A percentile compares a stretch with the other conserved stretches of the same genome.
phyloP scores from a whole-genome alignment of 495 filamentous ascomycete species.

The Aspergillus leporis region DNA sequence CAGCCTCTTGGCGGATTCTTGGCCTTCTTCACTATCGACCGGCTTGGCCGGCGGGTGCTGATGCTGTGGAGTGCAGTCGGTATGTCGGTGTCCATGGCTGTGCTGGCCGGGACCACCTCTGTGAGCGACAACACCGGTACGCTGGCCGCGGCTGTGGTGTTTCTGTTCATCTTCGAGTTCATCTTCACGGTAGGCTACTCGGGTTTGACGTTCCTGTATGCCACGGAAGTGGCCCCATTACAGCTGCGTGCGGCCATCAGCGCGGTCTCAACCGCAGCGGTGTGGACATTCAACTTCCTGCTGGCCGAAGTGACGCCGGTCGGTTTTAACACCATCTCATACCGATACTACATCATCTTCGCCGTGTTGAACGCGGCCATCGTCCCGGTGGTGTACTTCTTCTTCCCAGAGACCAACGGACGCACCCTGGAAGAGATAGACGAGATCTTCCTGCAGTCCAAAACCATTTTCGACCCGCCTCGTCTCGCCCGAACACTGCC shows the following conservation, averaged over 20 bases:
- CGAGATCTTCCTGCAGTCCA: conserved; percentile 57
- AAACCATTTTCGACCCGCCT: conserved; percentile 32
- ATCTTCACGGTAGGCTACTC: conserved; percentile 59
- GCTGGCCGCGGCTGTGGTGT: conserved; percentile 41
- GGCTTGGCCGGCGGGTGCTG: conserved; percentile 66
- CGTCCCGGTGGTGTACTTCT: conserved; percentile 54
- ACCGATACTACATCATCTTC: conserved; percentile 52
- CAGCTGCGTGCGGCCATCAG: conserved; percentile 67
- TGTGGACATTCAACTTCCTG: conserved; percentile 60
- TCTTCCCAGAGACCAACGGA: conserved; percentile 57
- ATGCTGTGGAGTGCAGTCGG: conserved; percentile 56
- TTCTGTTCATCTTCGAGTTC: conserved; percentile 43
- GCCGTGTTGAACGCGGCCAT: conserved; percentile 49
- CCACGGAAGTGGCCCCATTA: conserved; percentile 67
- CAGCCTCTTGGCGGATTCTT: conserved; percentile 72
- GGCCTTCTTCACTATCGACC: conserved; percentile 77
- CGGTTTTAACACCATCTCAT: conserved; percentile 46
- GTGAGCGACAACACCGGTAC: conserved; percentile 33
- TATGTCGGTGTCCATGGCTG: conserved; percentile 63
- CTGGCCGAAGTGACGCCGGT: conserved; percentile 47
- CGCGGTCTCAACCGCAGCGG: conserved; percentile 62
- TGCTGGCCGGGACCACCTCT: conserved; percentile 48
- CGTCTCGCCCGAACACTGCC: conserved; percentile 31
- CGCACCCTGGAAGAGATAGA: conserved; percentile 78
- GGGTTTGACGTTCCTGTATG: conserved; percentile 65